Percentiles rank a stretch among this genome's conserved stretches.
phyloP scores from a whole-genome alignment of 306 rosid genomes.

The Sphenostylis stenocarpa region DNA sequence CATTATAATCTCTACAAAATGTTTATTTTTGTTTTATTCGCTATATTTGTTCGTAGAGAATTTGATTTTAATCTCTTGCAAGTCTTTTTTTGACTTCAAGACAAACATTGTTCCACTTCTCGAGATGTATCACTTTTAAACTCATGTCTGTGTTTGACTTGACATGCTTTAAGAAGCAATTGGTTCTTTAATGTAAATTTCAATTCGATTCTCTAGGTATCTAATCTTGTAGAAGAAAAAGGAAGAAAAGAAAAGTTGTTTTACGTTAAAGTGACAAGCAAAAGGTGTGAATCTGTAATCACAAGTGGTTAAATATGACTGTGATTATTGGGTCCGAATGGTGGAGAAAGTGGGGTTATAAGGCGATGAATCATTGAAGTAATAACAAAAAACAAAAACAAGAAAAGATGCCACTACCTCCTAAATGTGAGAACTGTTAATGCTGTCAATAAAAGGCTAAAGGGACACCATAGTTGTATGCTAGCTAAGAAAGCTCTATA shows the following conservation, averaged over 20 bases:
- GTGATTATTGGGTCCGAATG: background rate
- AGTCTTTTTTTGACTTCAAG: background rate
- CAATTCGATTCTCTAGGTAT: background rate
- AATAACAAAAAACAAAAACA: background rate
- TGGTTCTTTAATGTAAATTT: background rate
- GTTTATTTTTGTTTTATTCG: too few relatives aligned
- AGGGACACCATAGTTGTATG: background rate
- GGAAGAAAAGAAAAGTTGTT: background rate
- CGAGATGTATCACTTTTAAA: background rate
- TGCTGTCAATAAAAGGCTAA: background rate
- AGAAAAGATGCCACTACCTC: background rate
- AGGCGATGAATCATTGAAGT: background rate
- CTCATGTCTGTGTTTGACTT: background rate
- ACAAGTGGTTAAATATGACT: background rate
- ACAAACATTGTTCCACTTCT: background rate
- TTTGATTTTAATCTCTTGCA: background rate
- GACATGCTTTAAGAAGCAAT: background rate
- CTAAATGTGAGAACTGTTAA: background rate
- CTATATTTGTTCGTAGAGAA: too few relatives aligned
- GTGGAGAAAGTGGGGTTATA: background rate
- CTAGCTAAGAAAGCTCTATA: background rate
- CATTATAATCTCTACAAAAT: too few relatives aligned
- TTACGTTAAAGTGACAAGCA: background rate
- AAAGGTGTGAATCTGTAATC: background rate
- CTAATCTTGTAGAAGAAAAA: background rate